A percentile compares a stretch with the other conserved stretches of the same genome.
Evolutionary conservation across 2,329 filamentous ascomycete species (phyloP).

Genomic region (Claviceps arundinis): DNA sequence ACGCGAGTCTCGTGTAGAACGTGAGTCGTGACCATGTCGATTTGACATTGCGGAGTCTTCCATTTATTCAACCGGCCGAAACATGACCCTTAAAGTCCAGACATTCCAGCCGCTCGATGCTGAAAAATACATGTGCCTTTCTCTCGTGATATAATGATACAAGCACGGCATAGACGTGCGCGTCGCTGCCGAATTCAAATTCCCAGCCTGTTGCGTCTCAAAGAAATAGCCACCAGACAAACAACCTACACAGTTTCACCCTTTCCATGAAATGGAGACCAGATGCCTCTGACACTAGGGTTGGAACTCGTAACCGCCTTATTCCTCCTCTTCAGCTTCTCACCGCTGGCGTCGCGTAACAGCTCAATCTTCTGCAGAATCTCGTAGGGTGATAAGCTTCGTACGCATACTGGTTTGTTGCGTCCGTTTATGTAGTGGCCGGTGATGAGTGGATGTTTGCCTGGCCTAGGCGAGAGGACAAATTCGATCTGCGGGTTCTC

Average conservation of each 20-base stretch:
- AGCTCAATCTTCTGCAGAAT: constrained; percentile 68
- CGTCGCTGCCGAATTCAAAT: constrained; percentile 3
- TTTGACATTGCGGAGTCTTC: not conserved
- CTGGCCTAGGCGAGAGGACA: constrained; percentile 77
- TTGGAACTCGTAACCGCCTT: constrained; percentile 53
- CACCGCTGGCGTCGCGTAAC: constrained; percentile 60
- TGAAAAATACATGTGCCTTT: constrained; percentile 8
- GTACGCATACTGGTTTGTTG: constrained; percentile 75
- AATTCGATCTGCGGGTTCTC: constrained; percentile 84
- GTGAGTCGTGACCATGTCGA: not conserved
- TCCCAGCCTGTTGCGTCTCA: not conserved
- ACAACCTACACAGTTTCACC: constrained; percentile 36
- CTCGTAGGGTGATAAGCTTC: constrained; percentile 69
- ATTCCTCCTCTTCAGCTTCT: constrained; percentile 52
- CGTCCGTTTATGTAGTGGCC: constrained; percentile 89
- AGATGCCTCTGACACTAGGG: constrained; percentile 54
- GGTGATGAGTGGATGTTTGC: constrained; percentile 76
- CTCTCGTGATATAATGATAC: constrained; percentile 15
- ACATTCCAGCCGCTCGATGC: constrained; percentile 17
- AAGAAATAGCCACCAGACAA: not conserved
- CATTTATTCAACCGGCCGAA: not conserved
- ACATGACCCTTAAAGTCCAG: constrained; percentile 3
- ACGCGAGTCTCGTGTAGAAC: not conserved
- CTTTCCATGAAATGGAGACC: constrained; percentile 56
- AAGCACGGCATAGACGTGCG: constrained; percentile 9